phyloP scores from a whole-genome alignment of 768 basidiomycete genomes.

The Russula olivacea region DNA sequence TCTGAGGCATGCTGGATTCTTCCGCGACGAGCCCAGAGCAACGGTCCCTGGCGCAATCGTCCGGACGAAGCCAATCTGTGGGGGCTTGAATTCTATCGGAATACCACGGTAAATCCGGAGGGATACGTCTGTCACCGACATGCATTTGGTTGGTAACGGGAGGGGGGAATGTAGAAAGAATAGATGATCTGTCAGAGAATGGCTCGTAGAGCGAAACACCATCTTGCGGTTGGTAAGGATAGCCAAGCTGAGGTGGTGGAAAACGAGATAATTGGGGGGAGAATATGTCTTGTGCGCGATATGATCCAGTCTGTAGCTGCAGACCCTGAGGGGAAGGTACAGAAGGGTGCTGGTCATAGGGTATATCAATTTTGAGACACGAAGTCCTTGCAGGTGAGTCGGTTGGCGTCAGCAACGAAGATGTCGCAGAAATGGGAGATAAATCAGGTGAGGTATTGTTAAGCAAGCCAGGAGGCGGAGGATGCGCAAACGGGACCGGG shows the following conservation, averaged over 20 bases:
- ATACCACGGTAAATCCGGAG: slow-evolving; percentile 21
- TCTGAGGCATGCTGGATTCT: slow-evolving; percentile 26
- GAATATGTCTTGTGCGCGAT: slow-evolving; percentile 30
- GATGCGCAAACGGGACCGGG: slow-evolving; percentile 43
- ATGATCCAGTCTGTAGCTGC: slow-evolving; percentile 43
- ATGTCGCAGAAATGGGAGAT: slow-evolving; percentile 66
- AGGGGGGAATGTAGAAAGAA: slow-evolving; percentile 35
- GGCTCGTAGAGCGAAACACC: slow-evolving; percentile 48
- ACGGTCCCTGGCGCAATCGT: slow-evolving; percentile 31
- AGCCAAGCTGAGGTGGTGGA: slow-evolving; percentile 7
- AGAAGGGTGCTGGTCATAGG: slow-evolving; percentile 42
- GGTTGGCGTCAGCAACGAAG: slow-evolving; percentile 66
- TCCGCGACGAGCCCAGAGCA: slow-evolving; percentile 26
- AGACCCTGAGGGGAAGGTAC: slow-evolving; percentile 34
- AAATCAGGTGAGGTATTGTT: slow-evolving; percentile 56
- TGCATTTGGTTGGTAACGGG: slow-evolving; percentile 31
- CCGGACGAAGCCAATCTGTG: slow-evolving; percentile 42
- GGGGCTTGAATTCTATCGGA: slow-evolving; percentile 29
- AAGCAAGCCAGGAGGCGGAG: slow-evolving; percentile 39
- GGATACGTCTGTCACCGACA: slow-evolving; percentile 34
- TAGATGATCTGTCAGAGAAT: slow-evolving; percentile 41
- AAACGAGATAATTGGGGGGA: slow-evolving; percentile 18
- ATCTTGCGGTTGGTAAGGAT: slow-evolving; percentile 22
- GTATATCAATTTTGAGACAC: slow-evolving; percentile 49
- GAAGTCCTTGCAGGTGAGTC: slow-evolving; percentile 64